Evolutionary conservation across 352 stramenopile genomes (phyloP), one percentile per base, ranked within the genome.

Genomic region (Phytophthora pluvialis): DNA sequence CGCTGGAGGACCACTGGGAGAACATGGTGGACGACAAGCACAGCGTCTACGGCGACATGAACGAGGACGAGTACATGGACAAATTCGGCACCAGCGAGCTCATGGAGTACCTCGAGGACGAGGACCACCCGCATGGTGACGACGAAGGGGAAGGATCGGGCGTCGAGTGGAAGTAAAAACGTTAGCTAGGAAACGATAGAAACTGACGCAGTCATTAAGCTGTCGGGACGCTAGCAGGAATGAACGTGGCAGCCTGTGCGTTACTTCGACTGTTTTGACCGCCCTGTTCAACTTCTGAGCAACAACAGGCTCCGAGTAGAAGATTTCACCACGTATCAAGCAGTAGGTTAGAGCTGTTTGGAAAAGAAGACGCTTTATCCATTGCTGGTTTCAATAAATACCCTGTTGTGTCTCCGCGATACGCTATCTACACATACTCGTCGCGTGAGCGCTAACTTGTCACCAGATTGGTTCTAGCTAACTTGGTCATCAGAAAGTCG

Each of bases 21-120:
- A 85, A 92, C 50, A 93, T 93, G 83, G 83, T 90, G 33, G 75
- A 93, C 56, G 76, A 93, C 71, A 93, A 93, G 60, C 86, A 94
- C 65, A 69, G 77, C 31, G 71, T 92, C 29, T 90, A 92, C 50
- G 86, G 86, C 25, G 78, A 94, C 62, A 90, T 91, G 80, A 88
- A 62, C 16, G 82, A 93, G 61, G 83, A 93, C 59, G 86, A 93
- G 72, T 93, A 94, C 71, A 94, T 93, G 83, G 86, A 96, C 75
- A 84, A 84, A 56, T 97, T 88, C 56, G 86, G 90, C 50, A 91
- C 82, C 26, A 93, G 87, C 42, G 88, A 94, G 61, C 77, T 96
- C 64, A 93, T 93, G 81, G 83, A 93, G 54, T 85, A 90, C 56
- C 54, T 91, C 3, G 75, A 91, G 13, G 81, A 90, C 38, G 79